phyloP scores from a whole-genome alignment of 1,139 yeast genomes.

The Scheffersomyces segobiensis region DNA sequence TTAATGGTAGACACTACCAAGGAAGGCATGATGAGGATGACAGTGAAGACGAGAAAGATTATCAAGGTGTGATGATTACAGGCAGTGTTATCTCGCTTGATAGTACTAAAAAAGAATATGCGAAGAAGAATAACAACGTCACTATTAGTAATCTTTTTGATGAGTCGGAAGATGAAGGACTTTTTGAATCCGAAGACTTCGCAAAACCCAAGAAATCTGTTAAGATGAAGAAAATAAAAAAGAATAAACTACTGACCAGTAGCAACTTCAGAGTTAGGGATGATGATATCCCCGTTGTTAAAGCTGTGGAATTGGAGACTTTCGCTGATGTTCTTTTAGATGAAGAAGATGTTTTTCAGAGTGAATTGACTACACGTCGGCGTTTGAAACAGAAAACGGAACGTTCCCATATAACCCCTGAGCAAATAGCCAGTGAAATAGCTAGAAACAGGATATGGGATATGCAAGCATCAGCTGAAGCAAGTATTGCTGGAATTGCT shows the following conservation, averaged over 20 bases:
- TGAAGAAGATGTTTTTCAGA: slow-evolving; percentile 47
- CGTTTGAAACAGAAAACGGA: slow-evolving; percentile 33
- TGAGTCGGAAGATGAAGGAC: slow-evolving; percentile 47
- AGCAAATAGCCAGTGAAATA: slow-evolving; percentile 50
- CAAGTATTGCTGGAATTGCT: slow-evolving; percentile 7
- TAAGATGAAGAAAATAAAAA: slow-evolving; percentile 22
- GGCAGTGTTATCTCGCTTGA: slow-evolving; percentile 11
- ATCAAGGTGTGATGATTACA: slow-evolving; percentile 9
- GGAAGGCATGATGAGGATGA: slow-evolving; percentile 13
- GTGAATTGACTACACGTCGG: slow-evolving; percentile 41
- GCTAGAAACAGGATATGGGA: slow-evolving; percentile 29
- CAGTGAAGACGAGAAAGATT: slow-evolving; percentile 17
- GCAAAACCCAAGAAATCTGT: slow-evolving; percentile 10
- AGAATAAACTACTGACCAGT: slow-evolving; percentile 7
- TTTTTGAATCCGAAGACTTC: slow-evolving; percentile 9
- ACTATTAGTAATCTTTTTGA: slow-evolving; percentile 20
- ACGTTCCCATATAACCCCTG: slow-evolving; percentile 34
- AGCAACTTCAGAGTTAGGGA: slow-evolving; percentile 9
- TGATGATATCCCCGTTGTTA: slow-evolving; percentile 12
- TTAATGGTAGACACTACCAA: slow-evolving; percentile 24
- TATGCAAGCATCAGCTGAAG: slow-evolving; percentile 27
- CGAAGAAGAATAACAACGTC: slow-evolving; percentile 5
- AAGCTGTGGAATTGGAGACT: slow-evolving; percentile 29
- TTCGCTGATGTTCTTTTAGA: slow-evolving; percentile 37
- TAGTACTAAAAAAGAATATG: not conserved